These are phyloP conservation scores for Amanita rimosa DNA, from an alignment of 768 basidiomycete genomes.

Conservation along the genomic window DNA sequence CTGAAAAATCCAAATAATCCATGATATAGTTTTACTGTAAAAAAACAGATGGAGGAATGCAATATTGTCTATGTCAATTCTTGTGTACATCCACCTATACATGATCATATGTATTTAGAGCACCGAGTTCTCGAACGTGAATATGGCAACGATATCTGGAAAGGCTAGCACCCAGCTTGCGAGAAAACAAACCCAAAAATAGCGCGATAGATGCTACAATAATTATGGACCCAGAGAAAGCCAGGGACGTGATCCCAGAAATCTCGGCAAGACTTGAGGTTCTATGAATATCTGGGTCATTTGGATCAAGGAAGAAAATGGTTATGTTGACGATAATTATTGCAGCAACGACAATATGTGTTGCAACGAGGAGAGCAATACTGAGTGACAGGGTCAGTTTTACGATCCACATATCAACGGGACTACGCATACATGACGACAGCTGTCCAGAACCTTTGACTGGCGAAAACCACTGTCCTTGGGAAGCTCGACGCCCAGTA, in stretches of 20 bases:
- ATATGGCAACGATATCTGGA: neutral
- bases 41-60: too few species aligned
- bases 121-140: neutral
- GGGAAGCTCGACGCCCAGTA: conserved; percentile 12
- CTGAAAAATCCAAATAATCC: too few species aligned
- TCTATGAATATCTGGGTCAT: neutral
- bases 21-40: too few species aligned
- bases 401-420: neutral
- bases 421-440: conserved; percentile 6
- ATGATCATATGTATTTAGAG: neutral
- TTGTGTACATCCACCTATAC: too few species aligned
- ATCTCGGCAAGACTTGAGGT: neutral
- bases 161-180: neutral
- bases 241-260: neutral
- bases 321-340: conserved; percentile 13
- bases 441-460: conserved; percentile 15
- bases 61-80: too few species aligned
- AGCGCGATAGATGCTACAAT: neutral
- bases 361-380: conserved; percentile 8
- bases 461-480: conserved; percentile 13
- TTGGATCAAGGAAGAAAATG: conserved; percentile 12
- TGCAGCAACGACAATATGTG: conserved; percentile 10
- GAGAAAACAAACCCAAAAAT: neutral
- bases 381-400: neutral
- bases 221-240: conserved; percentile 1